Evolutionary conservation across 2,329 filamentous ascomycete genomes (phyloP), one percentile per base, ranked within the genome.

Genomic region (Colletotrichum sp.): DNA sequence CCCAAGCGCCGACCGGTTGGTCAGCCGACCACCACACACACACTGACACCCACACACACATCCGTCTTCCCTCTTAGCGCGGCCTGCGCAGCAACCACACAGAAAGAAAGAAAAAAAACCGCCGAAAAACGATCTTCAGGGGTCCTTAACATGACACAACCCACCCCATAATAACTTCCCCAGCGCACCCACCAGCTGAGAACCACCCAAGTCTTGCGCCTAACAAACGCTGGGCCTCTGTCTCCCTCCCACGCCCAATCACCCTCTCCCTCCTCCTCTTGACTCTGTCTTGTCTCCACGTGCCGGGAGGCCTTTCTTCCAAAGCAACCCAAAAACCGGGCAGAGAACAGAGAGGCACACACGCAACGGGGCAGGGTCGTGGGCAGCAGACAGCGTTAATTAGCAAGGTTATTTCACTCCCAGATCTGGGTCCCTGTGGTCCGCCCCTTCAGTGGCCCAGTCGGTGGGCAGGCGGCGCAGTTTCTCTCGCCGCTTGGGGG

Each of bases 101-200:
- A 62, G 18, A 2, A 18, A 62, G 13, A 2, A 15, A 18, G 13
- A 28, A 18, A 28, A 18, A 28, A 39, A 49, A 30, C 13, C n/a
- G 52, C 62, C 62, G 52, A 66, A 15, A 36, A 72, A 32, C 57
- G 73, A 75, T 75, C 69, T 39, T 75, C 73, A 75, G 69, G 73
- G 73, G 73, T 52, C 63, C 66, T 75, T 18, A 63, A 75, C 69
- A 68, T 72, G 73, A 75, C 69, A 75, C 73, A 28, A 24, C 34
- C 55, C 6, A 18, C 59, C 69, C 72, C 55, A 32, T 26, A 63
- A 39, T 59, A 44, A 63, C 21, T 75, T 62, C 72, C 73, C 73
- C 73, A 72, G 69, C 69, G 63, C 73, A 75, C 63, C 73, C 69
- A 75, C 72, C 62, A 24, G 4, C 62, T 52, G 44, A 52, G 44